Evolutionary conservation across 108 stramenopile species (phyloP).

Genomic region (Nitzschia inconspicua): DNA sequence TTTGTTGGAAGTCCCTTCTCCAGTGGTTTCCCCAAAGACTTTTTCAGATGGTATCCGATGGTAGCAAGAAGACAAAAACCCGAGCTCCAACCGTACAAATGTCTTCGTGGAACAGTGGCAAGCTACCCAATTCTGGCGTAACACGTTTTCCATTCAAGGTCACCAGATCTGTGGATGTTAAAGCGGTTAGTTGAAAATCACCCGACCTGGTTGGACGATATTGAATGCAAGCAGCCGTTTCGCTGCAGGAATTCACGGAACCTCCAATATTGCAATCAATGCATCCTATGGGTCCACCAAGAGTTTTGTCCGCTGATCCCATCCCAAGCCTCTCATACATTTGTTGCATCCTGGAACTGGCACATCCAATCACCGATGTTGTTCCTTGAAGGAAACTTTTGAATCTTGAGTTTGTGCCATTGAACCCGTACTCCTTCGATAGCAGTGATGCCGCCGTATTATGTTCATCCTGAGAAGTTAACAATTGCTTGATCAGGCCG

Average conservation of each 20-base stretch:
- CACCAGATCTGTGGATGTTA: slow-evolving; percentile 68
- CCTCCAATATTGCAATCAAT: slow-evolving; percentile 84
- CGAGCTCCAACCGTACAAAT: slow-evolving; percentile 76
- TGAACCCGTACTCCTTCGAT: slow-evolving; percentile 37
- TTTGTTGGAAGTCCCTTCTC: no score
- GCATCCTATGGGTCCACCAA: slow-evolving; percentile 65
- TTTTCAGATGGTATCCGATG: slow-evolving; percentile 27
- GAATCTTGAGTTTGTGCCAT: slow-evolving; percentile 61
- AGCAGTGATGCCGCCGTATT: slow-evolving; percentile 23
- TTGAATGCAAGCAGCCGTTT: slow-evolving; percentile 66
- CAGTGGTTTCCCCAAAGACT: no score
- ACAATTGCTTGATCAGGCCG: slow-evolving; percentile 38
- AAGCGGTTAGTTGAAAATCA: slow-evolving; percentile 63
- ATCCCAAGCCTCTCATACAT: slow-evolving; percentile 30
- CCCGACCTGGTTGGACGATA: slow-evolving; percentile 38
- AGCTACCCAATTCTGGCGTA: slow-evolving; percentile 58
- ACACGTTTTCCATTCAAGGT: slow-evolving; percentile 80
- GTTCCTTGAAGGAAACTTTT: slow-evolving; percentile 57
- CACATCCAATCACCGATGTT: slow-evolving; percentile 59
- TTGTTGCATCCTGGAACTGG: slow-evolving; percentile 35
- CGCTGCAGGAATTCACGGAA: slow-evolving; percentile 53
- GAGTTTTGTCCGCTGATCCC: slow-evolving; percentile 27
- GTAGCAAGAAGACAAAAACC: slow-evolving; percentile 73
- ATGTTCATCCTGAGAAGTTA: slow-evolving; percentile 22
- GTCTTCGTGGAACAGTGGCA: slow-evolving; percentile 69